Evolutionary conservation across 2,329 filamentous ascomycete species (phyloP).

Genomic region (Trichoderma sp.): DNA sequence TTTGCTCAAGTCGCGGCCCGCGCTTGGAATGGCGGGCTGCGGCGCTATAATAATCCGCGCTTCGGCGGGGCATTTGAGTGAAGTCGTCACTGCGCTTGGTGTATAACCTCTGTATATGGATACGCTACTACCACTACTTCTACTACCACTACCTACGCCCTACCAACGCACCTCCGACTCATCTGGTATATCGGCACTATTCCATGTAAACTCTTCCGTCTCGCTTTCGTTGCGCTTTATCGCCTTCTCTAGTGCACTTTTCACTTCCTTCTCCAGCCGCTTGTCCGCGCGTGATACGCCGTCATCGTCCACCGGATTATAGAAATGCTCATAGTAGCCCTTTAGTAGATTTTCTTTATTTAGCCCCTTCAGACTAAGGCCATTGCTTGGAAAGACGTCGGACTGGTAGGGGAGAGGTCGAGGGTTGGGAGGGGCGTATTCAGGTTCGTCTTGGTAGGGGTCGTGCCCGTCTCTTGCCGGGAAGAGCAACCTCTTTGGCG

Average conservation of each 20-base stretch:
- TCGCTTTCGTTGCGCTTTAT: conserved; percentile 69
- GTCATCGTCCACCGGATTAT: conserved; percentile 66
- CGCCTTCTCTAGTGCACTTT: conserved; percentile 55
- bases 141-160: conserved; percentile 30
- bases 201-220: conserved; percentile 64
- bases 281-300: conserved; percentile 65
- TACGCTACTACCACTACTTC: neutral
- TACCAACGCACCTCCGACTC: conserved; percentile 39
- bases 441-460: conserved; percentile 69
- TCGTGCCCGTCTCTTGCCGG: conserved; percentile 55
- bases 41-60: conserved; percentile 17
- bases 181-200: conserved; percentile 57
- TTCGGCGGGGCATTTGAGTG: neutral
- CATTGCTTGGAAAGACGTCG: conserved; percentile 63
- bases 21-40: neutral
- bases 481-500: conserved; percentile 62
- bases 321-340: conserved; percentile 63
- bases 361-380: conserved; percentile 58
- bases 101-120: neutral
- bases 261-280: conserved; percentile 58
- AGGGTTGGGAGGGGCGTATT: conserved; percentile 82
- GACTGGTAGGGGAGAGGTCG: conserved; percentile 68
- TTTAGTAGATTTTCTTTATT: conserved; percentile 61
- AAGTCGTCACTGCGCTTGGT: conserved; percentile 15
- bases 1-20: neutral